Evolutionary conservation across 768 basidiomycete species (phyloP).

Genomic region (Leccinum ochraceum): DNA sequence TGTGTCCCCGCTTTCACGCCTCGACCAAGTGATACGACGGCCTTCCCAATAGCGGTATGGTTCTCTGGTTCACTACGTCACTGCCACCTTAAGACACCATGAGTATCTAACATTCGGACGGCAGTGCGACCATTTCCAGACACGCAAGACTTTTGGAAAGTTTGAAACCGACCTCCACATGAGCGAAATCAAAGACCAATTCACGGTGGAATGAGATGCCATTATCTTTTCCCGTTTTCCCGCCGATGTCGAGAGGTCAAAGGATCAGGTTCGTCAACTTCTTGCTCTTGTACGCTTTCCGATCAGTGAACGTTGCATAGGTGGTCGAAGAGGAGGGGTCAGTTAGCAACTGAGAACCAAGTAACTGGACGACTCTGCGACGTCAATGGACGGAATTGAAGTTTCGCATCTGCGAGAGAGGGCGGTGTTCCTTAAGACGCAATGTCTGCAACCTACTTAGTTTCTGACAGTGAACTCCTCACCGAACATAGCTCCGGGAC

Average conservation of each 20-base stretch:
- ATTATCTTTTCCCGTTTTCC: conserved; percentile 40
- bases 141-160: conserved; percentile 49
- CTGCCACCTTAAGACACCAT: background rate
- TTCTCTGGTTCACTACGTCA: background rate
- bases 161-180: conserved; percentile 42
- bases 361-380: no score
- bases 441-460: conserved; percentile 51
- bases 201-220: conserved; percentile 15
- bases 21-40: conserved; percentile 23
- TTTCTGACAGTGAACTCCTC: conserved; percentile 44
- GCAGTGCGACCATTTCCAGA: conserved; percentile 46
- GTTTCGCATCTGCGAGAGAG: conserved; percentile 52
- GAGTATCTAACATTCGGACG: conserved; percentile 38
- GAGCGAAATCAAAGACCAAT: conserved; percentile 35
- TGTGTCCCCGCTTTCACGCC: conserved; percentile 33
- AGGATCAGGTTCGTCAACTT: background rate
- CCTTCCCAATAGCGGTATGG: conserved; percentile 34
- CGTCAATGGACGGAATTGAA: conserved; percentile 43
- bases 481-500: conserved; percentile 52
- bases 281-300: no score
- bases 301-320: no score
- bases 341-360: no score
- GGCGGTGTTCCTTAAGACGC: conserved; percentile 61
- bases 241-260: conserved; percentile 37
- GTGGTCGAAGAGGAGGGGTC: no score